Base-by-base conservation (phyloP, 306 rosid genomes). In the Quercus aquifolioides region DNA sequence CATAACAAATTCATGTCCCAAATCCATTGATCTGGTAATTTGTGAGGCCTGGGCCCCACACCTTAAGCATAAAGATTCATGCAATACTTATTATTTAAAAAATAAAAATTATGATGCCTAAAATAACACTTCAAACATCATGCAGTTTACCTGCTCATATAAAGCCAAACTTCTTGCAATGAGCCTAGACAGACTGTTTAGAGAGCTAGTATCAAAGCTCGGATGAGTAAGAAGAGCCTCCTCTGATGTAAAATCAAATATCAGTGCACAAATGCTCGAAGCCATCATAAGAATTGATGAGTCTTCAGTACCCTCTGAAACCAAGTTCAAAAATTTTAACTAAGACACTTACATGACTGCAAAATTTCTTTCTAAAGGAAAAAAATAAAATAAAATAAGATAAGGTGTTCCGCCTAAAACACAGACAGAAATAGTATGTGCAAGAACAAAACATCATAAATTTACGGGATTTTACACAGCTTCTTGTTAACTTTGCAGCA, bases 171-270 rank as follows among this genome's bases (percentile, higher is more conserved):
- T 87, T 86, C 86, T 92, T 18, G 91, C 88, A 69, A 95, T 85
- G 28, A 95, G 92, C 74, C 33, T 74, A 84, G 86, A 87, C 52
- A 95, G 88, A 80, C 82, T 81, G 73, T 65, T 28, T 8, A 95
- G 92, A 79, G 83, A 78, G 74, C 74, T 84, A 19, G 58, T 21
- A 75, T 85, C 80, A 73, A 92, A 90, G 89, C 77, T 70, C 1
- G 95, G 88, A 85, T 79, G 78, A 64, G 52, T 77, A 55, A 89
- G 72, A 78, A 94, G 97, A 79, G 92, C 88, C 74, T 84, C 85
- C 80, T 94, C 99, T 5, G 98, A 90, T 73, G 97, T 90, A 56
- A 69, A 76, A 78, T 95, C 98, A 85, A 91, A 88, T 74, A 92
- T 74, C 80, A 95, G 83, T 2, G 97, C 51, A 30, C 99, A 91